Evolutionary conservation across 2,329 filamentous ascomycete genomes (phyloP).

Genomic region (Colletotrichum chrysophilum): DNA sequence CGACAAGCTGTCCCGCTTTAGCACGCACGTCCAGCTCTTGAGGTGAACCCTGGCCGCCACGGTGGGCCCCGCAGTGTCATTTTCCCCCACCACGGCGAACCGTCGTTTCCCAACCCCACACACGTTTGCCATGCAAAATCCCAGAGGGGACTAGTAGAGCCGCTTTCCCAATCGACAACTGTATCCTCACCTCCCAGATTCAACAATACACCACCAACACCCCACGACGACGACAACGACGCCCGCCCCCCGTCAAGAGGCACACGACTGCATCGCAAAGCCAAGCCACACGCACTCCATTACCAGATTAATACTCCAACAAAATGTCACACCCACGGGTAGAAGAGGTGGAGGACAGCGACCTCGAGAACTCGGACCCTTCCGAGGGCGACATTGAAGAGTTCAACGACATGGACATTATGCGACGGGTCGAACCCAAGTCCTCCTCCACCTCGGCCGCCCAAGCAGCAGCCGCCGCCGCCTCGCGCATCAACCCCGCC

Average conservation of each 20-base stretch:
- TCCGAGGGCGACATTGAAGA: conserved; percentile 83
- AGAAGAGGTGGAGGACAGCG: conserved; percentile 89
- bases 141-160: conserved; percentile 15
- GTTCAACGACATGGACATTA: conserved; percentile 62
- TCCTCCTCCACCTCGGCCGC: conserved; percentile 25
- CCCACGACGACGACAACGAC: neutral
- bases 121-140: conserved; percentile 9
- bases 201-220: conserved; percentile 4
- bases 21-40: neutral
- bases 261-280: neutral
- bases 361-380: conserved; percentile 76
- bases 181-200: conserved; percentile 13
- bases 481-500: conserved; percentile 35
- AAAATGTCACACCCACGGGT: conserved; percentile 84
- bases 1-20: neutral
- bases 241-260: neutral
- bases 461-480: conserved; percentile 23
- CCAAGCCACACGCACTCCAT: neutral
- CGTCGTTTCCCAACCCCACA: conserved; percentile 15
- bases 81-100: conserved; percentile 11
- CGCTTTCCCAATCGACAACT: conserved; percentile 16
- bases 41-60: neutral
- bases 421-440: conserved; percentile 47
- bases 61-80: neutral
- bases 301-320: neutral